phyloP scores from a whole-genome alignment of 176 grass and related monocot species.

The Cenchrus americanus region DNA sequence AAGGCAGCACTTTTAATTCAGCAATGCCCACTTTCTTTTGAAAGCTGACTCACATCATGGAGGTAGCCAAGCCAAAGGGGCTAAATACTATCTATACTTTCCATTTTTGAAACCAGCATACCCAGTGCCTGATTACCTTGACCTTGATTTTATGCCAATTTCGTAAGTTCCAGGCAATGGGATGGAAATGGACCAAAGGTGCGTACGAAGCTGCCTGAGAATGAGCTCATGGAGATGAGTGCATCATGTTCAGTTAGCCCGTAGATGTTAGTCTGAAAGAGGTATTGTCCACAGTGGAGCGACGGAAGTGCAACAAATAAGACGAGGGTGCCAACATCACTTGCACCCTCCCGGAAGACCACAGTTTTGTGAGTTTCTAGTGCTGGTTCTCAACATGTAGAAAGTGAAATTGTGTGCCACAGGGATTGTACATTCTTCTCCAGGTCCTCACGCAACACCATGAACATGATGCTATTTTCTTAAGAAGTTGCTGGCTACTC shows the following conservation, averaged over 20 bases:
- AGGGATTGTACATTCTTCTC: constrained; percentile 1
- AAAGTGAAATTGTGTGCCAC: background rate
- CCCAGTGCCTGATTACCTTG: constrained; percentile 7
- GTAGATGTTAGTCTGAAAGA: constrained; percentile 13
- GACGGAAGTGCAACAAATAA: constrained; percentile 27
- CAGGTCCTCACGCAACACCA: background rate
- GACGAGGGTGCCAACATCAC: constrained; percentile 16
- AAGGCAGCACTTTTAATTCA: background rate
- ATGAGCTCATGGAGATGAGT: background rate
- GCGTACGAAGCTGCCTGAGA: background rate
- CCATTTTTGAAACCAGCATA: background rate
- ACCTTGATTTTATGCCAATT: background rate
- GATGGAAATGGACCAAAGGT: constrained; percentile 21
- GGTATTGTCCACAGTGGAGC: background rate
- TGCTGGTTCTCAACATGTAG: constrained; percentile 7
- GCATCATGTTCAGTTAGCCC: background rate
- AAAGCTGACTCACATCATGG: background rate
- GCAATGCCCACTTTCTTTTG: background rate
- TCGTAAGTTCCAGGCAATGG: constrained; percentile 1
- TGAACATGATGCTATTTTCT: background rate
- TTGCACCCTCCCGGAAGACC: background rate
- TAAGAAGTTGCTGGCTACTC: background rate
- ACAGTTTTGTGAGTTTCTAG: background rate
- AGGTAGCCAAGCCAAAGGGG: background rate
- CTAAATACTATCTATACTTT: background rate